phyloP scores from a whole-genome alignment of 768 basidiomycete species.

The Mycena polygramma region DNA sequence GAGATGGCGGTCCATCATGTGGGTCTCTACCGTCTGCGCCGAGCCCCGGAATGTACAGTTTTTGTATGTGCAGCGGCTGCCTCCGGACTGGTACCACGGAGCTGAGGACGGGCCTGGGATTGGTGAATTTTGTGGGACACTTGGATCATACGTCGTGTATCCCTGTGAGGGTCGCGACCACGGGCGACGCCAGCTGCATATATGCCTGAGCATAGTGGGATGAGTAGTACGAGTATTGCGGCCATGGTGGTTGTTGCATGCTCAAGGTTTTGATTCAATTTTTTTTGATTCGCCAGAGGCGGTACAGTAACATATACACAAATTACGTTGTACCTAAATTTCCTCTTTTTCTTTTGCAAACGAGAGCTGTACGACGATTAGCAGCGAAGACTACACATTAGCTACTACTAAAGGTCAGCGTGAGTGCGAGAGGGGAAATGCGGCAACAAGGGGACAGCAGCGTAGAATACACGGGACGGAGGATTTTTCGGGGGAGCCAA shows the following conservation, averaged over 20 bases:
- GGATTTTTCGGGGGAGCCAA: conserved; percentile 28
- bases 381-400: conserved; percentile 33
- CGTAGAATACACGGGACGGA: conserved; percentile 28
- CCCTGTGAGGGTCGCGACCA: conserved; percentile 46
- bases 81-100: conserved; percentile 76
- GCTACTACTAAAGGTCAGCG: conserved; percentile 39
- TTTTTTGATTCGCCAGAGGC: conserved; percentile 16
- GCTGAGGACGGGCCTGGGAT: conserved; percentile 29
- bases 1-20: conserved; percentile 93
- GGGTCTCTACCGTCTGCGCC: conserved; percentile 76
- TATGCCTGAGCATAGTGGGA: conserved; percentile 72
- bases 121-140: conserved; percentile 12
- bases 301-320: conserved; percentile 34
- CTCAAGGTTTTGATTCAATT: conserved; percentile 1
- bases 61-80: conserved; percentile 68
- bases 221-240: conserved; percentile 52
- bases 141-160: conserved; percentile 52
- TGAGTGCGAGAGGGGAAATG: conserved; percentile 26
- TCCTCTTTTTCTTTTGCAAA: conserved; percentile 32
- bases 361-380: conserved; percentile 38
- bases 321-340: conserved; percentile 37
- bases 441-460: conserved; percentile 22
- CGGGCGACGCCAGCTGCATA: conserved; percentile 47
- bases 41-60: conserved; percentile 81
- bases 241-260: conserved; percentile 37